phyloP scores from a whole-genome alignment of 495 filamentous ascomycete species.

The Hypoxylon fuscum region DNA sequence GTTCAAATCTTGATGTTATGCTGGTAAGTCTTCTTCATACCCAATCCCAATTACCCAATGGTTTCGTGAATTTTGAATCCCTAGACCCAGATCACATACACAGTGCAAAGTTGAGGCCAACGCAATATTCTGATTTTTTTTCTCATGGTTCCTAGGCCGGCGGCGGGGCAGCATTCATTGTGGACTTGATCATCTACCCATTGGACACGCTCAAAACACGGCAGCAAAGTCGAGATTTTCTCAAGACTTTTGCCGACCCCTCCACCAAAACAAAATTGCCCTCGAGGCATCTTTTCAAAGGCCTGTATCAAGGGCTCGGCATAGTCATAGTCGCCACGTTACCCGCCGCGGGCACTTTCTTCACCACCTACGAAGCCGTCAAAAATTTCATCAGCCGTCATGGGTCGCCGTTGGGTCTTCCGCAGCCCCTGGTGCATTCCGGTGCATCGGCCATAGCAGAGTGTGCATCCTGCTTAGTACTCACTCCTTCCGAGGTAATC shows the following conservation, averaged over 20 bases:
- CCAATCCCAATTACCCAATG: background rate
- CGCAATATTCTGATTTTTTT: slow-evolving; percentile 17
- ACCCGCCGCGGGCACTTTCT: slow-evolving; percentile 88
- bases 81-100: background rate
- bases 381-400: slow-evolving; percentile 62
- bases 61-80: background rate
- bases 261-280: slow-evolving; percentile 61
- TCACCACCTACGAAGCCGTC: slow-evolving; percentile 83
- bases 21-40: slow-evolving; percentile 43
- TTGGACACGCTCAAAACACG: slow-evolving; percentile 88
- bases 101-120: background rate
- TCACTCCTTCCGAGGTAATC: slow-evolving; percentile 89
- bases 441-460: slow-evolving; percentile 78
- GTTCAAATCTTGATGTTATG: slow-evolving; percentile 50
- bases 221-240: slow-evolving; percentile 76
- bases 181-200: slow-evolving; percentile 84
- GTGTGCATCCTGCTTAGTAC: slow-evolving; percentile 81
- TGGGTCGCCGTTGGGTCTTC: slow-evolving; percentile 53
- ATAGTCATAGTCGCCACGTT: slow-evolving; percentile 89
- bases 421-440: slow-evolving; percentile 71
- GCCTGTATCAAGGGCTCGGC: slow-evolving; percentile 88
- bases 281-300: slow-evolving; percentile 67
- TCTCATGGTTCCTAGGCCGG: slow-evolving; percentile 66
- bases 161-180: slow-evolving; percentile 79
- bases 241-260: slow-evolving; percentile 66